Base-by-base conservation (phyloP, 345 rosid species). In the Dipteronia sinensis region DNA sequence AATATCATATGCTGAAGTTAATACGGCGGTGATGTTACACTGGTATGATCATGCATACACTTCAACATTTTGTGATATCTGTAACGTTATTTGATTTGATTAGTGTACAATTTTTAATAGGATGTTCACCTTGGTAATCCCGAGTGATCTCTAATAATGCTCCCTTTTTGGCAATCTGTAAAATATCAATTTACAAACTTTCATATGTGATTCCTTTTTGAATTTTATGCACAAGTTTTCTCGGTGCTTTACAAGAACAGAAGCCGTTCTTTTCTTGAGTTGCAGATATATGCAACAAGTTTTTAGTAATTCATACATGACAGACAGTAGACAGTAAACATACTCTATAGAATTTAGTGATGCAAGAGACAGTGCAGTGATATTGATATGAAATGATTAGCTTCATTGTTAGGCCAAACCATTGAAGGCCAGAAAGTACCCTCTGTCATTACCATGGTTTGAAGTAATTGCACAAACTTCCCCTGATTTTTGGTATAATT, bases 31-130 rank as follows among this genome's bases (percentile, higher is more conserved):
- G 11, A 29, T 64, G 22, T 73, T 12, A 51, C 16, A 22, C 29
- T 46, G 76, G 71, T 77, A 77, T n/a, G 80, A 67, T 49, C 31
- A 11, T 20, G 13, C 38, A 27, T 51, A 38, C 53, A 20, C 62
- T 29, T 77, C 25, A 34, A 31, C 22, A 4, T 56, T 25, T 40
- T 76, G 34, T 29, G 51, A 25, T 6, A 16, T 2, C 46, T 38
- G 49, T 12, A 34, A 29, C 34, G 20, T 13, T 61, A 76, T 40
- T 10, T 34, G 31, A 66, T 16, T 76, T 70, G 66, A 12, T 22
- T 58, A 44, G 69, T 72, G 65, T 27, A 10, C 19, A 49, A 25
- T 53, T 63, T 51, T 44, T 20, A 2, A 9, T 55, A 25, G 23
- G 42, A 3, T 27, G 10, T 67, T 56, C 63, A 22, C n/a, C 47